phyloP scores from a whole-genome alignment of 495 filamentous ascomycete genomes.

The Emericellopsis terricola region DNA sequence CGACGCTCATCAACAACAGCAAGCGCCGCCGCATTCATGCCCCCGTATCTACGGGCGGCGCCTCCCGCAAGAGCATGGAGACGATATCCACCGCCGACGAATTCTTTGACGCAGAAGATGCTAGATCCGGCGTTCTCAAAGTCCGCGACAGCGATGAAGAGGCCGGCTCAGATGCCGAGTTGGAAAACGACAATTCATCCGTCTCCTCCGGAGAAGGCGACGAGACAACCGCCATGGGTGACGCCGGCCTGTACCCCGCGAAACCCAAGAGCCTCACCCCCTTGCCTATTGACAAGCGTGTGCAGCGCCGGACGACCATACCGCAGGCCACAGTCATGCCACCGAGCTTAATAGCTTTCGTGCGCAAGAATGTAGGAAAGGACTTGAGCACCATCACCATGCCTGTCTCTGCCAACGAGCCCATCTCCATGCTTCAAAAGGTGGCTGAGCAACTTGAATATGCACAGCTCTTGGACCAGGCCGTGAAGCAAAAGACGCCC shows the following conservation, averaged over 20 bases:
- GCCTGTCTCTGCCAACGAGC: slow-evolving; percentile 94
- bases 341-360: slow-evolving; percentile 79
- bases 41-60: slow-evolving; percentile 17
- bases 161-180: slow-evolving; percentile 31
- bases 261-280: slow-evolving; percentile 61
- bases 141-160: slow-evolving; percentile 51
- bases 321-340: slow-evolving; percentile 54
- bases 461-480: slow-evolving; percentile 61
- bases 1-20: slow-evolving; percentile 52
- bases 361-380: slow-evolving; percentile 96
- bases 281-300: slow-evolving; percentile 45
- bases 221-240: slow-evolving; percentile 16
- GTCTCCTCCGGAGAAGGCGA: slow-evolving; percentile 41
- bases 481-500: slow-evolving; percentile 35
- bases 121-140: slow-evolving; percentile 45
- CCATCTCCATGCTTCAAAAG: slow-evolving; percentile 72
- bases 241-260: slow-evolving; percentile 43
- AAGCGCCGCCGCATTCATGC: slow-evolving; percentile 52
- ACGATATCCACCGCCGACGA: slow-evolving; percentile 53
- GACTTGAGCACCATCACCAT: slow-evolving; percentile 90
- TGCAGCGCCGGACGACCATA: slow-evolving; percentile 54
- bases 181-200: slow-evolving; percentile 41
- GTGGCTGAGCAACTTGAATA: slow-evolving; percentile 83
- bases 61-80: slow-evolving; percentile 61
- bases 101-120: slow-evolving; percentile 82